Evolutionary conservation across 2,329 filamentous ascomycete genomes (phyloP), one percentile per base, ranked within the genome.

Genomic region (Neoarthrinium moseri): DNA sequence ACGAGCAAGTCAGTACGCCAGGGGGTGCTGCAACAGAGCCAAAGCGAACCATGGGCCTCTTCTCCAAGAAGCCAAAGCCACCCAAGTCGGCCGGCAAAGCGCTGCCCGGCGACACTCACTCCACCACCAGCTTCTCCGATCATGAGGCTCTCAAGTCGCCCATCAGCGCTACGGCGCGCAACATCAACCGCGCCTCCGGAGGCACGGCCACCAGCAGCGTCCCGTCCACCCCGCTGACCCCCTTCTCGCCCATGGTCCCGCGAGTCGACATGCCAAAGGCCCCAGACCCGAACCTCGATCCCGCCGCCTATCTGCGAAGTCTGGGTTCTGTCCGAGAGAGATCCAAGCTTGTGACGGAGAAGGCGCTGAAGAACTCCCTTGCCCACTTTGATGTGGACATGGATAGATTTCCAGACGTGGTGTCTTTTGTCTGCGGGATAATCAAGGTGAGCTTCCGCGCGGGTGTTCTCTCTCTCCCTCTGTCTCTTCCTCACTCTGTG

Each of bases 371-470:
- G 54, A 89, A 95, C 61, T 77, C 87, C 56, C 77, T 96, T 51
- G 81, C 80, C 56, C 91, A 96, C 65, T 96, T 96, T 59, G 86
- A 89, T 53, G 90, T 96, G 38, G 91, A 96, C 66, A 83, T 91
- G 77, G 70, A 68, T 68, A 95, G 92, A 68, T 92, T 96, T 64
- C 69, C 77, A 36, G 87, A 92, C 53, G 92, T 92, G 1, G 89
- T 91, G 12, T 80, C 80, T 35, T 96, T 95, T 64, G 87, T 96
- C 8, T 85, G 92, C n/a, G 85, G 87, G 32, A 92, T 96, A 53
- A 95, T 96, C 73, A 96, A 95, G 86, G 91, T 91, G 72, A 55
- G 76, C 34, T n/a, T n/a, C n/a, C n/a, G n/a, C n/a, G n/a, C n/a
- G n/a, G n/a, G n/a, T n/a, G n/a, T 29, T n/a, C 8, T 29, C 27